Evolutionary conservation across 257 asterid genomes (phyloP).

Genomic region (Solanum pennellii): DNA sequence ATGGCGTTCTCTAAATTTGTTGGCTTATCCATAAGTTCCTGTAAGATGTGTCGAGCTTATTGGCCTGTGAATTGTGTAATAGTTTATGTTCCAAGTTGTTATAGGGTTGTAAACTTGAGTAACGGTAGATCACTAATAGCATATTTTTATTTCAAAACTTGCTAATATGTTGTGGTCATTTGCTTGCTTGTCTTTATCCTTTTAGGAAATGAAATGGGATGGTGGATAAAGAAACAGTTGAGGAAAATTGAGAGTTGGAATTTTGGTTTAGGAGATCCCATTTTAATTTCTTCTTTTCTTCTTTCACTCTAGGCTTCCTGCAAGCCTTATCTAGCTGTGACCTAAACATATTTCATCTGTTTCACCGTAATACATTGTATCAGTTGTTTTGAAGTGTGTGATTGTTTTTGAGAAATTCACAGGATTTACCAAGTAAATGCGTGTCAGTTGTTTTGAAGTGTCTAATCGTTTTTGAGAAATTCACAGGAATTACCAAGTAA

Average conservation of each 20-base stretch:
- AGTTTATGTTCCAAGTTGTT: background rate
- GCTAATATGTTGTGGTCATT: background rate
- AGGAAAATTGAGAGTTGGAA: background rate
- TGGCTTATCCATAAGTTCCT: background rate
- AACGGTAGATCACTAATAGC: background rate
- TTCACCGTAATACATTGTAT: background rate
- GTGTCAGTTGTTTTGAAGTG: background rate
- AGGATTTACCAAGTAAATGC: background rate
- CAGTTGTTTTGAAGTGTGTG: background rate
- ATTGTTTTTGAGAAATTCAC: background rate
- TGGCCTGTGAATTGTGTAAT: background rate
- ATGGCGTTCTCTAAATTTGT: background rate
- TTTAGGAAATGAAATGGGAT: background rate
- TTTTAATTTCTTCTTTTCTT: background rate
- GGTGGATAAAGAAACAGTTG: background rate
- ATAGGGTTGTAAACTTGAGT: background rate
- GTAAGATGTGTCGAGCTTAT: background rate
- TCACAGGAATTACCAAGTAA: background rate
- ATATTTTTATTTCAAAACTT: background rate
- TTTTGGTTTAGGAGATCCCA: background rate
- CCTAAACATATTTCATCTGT: background rate
- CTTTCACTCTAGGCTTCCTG: background rate
- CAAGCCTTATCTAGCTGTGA: background rate
- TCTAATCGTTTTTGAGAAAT: background rate
- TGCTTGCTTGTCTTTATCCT: background rate